Conservation (phyloP, 1,284 basidiomycete genomes). For the Ustilago sp. region DNA sequence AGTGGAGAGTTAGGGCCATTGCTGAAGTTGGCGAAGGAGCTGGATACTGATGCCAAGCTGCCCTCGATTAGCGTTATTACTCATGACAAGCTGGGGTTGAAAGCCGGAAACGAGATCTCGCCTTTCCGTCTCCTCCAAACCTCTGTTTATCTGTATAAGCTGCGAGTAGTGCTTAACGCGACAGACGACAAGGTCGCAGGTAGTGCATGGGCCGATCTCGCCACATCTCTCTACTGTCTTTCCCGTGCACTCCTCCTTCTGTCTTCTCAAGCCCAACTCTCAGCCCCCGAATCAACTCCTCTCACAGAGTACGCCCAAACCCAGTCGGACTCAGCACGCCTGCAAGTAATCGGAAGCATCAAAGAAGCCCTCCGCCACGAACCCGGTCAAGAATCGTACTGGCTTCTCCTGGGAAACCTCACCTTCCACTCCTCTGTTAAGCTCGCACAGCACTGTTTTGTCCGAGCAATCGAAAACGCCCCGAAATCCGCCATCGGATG, state of each 20-base stretch:
- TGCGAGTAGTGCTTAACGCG: constrained; percentile 56
- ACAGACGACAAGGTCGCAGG: constrained; percentile 54
- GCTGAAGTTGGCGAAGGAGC: constrained; percentile 40
- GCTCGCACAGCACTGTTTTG: constrained; percentile 89
- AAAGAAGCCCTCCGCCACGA: constrained; percentile 82
- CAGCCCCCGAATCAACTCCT: constrained; percentile 57
- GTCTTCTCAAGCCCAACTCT: constrained; percentile 71
- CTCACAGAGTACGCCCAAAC: constrained; percentile 71
- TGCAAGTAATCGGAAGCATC: constrained; percentile 76
- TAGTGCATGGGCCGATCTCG: constrained; percentile 66
- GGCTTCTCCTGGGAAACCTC: constrained; percentile 84
- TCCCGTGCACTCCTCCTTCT: constrained; percentile 24
- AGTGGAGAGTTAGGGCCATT: constrained; percentile 23
- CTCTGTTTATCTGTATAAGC: constrained; percentile 62
- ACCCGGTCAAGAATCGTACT: constrained; percentile 80
- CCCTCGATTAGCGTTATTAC: constrained; percentile 53
- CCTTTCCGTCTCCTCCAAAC: constrained; percentile 27
- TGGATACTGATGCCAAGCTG: constrained; percentile 56
- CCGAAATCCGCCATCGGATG: constrained; percentile 77
- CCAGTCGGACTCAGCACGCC: constrained; percentile 71
- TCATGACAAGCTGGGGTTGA: constrained; percentile 15
- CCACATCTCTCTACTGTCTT: constrained; percentile 54
- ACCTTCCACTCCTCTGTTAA: constrained; percentile 78
- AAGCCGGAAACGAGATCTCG: constrained; percentile 9
- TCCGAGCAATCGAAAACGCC: constrained; percentile 87